These are phyloP conservation scores for Rhinocladiella similis DNA, from an alignment of 2,329 filamentous ascomycete species.

Conservation along the genomic window DNA sequence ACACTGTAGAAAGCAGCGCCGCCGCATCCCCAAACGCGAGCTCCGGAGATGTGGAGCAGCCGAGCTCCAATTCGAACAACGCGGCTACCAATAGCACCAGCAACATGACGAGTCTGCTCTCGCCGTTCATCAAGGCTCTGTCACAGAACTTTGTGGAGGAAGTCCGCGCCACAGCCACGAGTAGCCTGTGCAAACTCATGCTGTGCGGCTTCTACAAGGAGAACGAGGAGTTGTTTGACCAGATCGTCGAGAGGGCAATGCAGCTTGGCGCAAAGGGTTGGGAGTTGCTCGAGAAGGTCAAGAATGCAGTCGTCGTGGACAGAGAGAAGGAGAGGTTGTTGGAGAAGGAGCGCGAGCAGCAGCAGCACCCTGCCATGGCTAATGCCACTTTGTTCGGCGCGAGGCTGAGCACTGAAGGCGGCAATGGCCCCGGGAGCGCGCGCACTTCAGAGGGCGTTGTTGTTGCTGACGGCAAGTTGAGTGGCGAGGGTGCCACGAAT, in stretches of 20 bases:
- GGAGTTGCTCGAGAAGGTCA: slow-evolving; percentile 48
- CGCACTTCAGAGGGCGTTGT: neutral
- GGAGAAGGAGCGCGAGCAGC: slow-evolving; percentile 1
- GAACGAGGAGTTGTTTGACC: slow-evolving; percentile 54
- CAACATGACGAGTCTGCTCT: slow-evolving; percentile 56
- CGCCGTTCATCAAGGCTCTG: slow-evolving; percentile 61
- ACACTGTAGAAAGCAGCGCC: slow-evolving; percentile 29
- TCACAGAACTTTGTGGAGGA: slow-evolving; percentile 57
- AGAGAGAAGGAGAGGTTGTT: slow-evolving; percentile 45
- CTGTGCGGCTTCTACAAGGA: slow-evolving; percentile 36
- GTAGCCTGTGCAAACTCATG: slow-evolving; percentile 51
- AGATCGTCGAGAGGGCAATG: slow-evolving; percentile 52
- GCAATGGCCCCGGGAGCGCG: neutral
- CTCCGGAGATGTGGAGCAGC: neutral
- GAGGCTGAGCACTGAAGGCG: slow-evolving; percentile 10
- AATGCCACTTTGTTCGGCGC: neutral
- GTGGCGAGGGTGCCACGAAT: slow-evolving; percentile 7
- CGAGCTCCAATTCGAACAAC: no score
- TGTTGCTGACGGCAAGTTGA: slow-evolving; percentile 3
- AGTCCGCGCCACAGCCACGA: slow-evolving; percentile 49
- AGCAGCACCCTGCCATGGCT: neutral
- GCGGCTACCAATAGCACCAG: slow-evolving; percentile 1
- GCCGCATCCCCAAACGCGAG: slow-evolving; percentile 1
- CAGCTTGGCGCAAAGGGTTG: slow-evolving; percentile 44
- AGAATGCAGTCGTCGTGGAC: slow-evolving; percentile 49